These are phyloP conservation scores for Emericellopsis cladophorae DNA, from an alignment of 2,329 filamentous ascomycete species.

Conservation along the genomic window DNA sequence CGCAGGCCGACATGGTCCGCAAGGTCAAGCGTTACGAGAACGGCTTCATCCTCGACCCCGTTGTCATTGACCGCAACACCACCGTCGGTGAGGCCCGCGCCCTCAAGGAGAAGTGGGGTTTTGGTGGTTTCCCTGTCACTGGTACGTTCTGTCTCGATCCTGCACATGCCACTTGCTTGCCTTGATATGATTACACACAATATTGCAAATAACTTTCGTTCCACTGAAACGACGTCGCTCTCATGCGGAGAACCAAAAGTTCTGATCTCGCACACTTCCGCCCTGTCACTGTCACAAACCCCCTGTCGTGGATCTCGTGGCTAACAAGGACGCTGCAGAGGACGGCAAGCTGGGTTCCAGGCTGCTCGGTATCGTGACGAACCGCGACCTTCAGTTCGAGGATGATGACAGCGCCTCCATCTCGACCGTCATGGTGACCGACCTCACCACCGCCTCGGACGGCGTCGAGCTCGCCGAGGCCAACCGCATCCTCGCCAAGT, in stretches of 20 bases:
- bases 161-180: conserved; percentile 1
- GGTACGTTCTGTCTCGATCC: conserved; percentile 49
- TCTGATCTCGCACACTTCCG: conserved; percentile 13
- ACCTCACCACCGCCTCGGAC: conserved; percentile 75
- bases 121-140: conserved; percentile 96
- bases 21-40: conserved; percentile 99
- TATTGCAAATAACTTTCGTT: conserved; percentile 98
- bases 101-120: conserved; percentile 96
- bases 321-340: conserved; percentile 46
- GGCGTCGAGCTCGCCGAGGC: conserved; percentile 80
- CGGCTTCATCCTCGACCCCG: conserved; percentile 92
- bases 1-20: conserved; percentile 96
- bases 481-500: conserved; percentile 84
- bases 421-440: conserved; percentile 86
- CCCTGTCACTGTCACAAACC: conserved; percentile 3
- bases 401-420: conserved; percentile 59
- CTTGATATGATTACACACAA: conserved; percentile 63
- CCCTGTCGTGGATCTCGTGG: conserved; percentile 2
- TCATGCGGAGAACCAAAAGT: conserved; percentile 8
- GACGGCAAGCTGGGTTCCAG: conserved; percentile 87
- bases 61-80: conserved; percentile 77
- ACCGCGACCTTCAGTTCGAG: conserved; percentile 96
- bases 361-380: conserved; percentile 93
- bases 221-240: conserved; percentile 88
- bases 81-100: conserved; percentile 85